These are phyloP conservation scores for Moniliophthora roreri DNA, from an alignment of 1,284 basidiomycete species.

Conservation along the genomic window DNA sequence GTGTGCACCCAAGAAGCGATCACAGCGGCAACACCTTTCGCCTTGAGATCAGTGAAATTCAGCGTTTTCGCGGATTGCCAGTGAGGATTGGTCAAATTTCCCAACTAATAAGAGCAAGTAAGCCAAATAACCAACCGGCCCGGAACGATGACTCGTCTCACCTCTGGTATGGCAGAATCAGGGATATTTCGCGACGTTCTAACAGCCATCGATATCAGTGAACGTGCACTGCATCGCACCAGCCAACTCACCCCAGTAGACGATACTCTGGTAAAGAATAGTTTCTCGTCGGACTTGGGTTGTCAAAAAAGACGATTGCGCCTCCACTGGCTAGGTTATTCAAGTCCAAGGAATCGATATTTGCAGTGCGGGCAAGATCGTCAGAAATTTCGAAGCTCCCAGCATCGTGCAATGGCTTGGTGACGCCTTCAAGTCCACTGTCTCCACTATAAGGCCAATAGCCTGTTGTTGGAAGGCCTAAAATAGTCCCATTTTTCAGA, in stretches of 20 bases:
- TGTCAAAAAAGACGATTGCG: constrained; percentile 27
- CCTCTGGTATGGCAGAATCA: constrained; percentile 17
- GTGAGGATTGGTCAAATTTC: constrained; percentile 29
- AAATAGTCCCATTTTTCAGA: constrained; percentile 25
- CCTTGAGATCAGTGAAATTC: constrained; percentile 21
- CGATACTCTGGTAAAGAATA: constrained; percentile 27
- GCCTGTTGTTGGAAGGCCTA: constrained; percentile 29
- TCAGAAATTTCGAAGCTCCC: constrained; percentile 23
- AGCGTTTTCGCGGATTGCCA: constrained; percentile 28
- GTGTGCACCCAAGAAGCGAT: constrained; percentile 27
- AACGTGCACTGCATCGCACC: background rate
- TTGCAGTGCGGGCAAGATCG: constrained; percentile 7
- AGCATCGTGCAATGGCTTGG: constrained; percentile 24
- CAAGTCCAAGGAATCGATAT: constrained; percentile 22
- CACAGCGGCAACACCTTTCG: constrained; percentile 21
- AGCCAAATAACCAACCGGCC: background rate
- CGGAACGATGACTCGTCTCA: background rate
- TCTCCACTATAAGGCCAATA: constrained; percentile 30
- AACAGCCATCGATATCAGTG: background rate
- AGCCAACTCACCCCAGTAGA: constrained; percentile 22
- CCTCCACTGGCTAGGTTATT: constrained; percentile 16
- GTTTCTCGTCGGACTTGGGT: constrained; percentile 29
- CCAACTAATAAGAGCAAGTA: constrained; percentile 17
- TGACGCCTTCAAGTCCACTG: constrained; percentile 25
- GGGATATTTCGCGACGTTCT: constrained; percentile 24